phyloP scores from a whole-genome alignment of 495 filamentous ascomycete genomes.

The Penicillium maclennaniae region DNA sequence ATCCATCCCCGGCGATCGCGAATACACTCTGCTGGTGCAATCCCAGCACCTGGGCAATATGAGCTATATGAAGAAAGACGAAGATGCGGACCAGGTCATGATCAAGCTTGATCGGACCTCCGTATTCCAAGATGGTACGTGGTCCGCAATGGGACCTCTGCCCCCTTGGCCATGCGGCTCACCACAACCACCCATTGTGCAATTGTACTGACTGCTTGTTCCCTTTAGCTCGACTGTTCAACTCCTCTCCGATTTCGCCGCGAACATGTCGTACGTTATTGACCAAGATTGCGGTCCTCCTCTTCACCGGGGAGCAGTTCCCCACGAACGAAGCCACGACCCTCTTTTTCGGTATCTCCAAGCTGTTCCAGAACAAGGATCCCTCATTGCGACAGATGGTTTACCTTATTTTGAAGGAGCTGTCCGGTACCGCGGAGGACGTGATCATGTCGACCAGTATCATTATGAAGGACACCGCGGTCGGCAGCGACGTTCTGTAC shows the following conservation, averaged over 20 bases:
- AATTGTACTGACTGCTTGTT: constrained; percentile 18
- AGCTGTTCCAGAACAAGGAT: constrained; percentile 99
- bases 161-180: constrained; percentile 20
- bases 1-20: constrained; percentile 20
- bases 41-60: constrained; percentile 52
- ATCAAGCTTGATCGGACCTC: constrained; percentile 97
- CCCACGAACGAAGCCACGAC: constrained; percentile 95
- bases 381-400: constrained; percentile 98
- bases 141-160: constrained; percentile 16
- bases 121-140: constrained; percentile 96
- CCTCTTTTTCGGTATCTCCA: constrained; percentile 98
- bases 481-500: constrained; percentile 92
- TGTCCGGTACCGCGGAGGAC: constrained; percentile 94
- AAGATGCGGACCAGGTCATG: constrained; percentile 88
- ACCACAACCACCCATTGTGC: constrained; percentile 12
- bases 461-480: constrained; percentile 99
- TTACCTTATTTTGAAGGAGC: constrained; percentile 94
- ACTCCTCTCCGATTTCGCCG: constrained; percentile 90
- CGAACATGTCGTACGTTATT: constrained; percentile 92
- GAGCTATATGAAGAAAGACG: constrained; percentile 98
- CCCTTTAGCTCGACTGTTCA: constrained; percentile 85
- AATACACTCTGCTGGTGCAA: constrained; percentile 33
- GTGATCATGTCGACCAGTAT: constrained; percentile 99
- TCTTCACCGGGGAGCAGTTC: constrained; percentile 96
- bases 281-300: constrained; percentile 94